phyloP scores from a whole-genome alignment of 306 rosid genomes.

The Astragalus membranaceus region DNA sequence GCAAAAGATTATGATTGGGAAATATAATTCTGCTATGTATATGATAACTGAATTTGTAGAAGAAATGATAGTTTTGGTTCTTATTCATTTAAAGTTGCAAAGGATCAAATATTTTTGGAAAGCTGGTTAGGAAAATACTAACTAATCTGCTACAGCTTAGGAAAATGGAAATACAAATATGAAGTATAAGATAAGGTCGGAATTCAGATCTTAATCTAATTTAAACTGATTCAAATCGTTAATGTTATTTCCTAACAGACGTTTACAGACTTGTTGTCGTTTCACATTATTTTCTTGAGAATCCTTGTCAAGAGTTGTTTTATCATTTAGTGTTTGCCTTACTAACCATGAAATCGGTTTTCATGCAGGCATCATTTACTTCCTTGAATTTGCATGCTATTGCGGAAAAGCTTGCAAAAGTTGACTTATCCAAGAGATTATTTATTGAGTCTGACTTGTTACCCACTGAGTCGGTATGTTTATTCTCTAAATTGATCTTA shows the following conservation, averaged over 20 bases:
- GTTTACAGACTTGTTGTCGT: background rate
- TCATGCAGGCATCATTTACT: constrained; percentile 61
- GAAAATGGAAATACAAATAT: background rate
- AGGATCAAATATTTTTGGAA: background rate
- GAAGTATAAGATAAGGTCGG: background rate
- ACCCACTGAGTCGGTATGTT: constrained; percentile 70
- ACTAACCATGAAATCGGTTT: constrained; percentile 14
- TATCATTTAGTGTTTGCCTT: background rate
- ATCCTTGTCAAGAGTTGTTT: background rate
- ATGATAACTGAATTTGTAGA: no score
- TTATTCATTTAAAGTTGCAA: background rate
- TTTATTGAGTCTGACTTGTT: constrained; percentile 67
- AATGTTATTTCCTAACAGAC: background rate
- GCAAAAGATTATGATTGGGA: no score
- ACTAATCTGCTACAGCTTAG: background rate
- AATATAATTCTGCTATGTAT: no score
- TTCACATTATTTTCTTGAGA: background rate
- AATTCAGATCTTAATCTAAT: background rate
- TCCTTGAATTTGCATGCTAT: constrained; percentile 70
- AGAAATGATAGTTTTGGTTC: background rate
- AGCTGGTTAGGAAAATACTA: background rate
- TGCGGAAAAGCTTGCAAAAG: constrained; percentile 59
- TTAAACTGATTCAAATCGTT: no score
- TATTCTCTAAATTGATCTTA: constrained; percentile 7
- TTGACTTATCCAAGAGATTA: constrained; percentile 67